Conservation (phyloP, 2,329 filamentous ascomycete genomes). For the Beauveria bassiana region DNA sequence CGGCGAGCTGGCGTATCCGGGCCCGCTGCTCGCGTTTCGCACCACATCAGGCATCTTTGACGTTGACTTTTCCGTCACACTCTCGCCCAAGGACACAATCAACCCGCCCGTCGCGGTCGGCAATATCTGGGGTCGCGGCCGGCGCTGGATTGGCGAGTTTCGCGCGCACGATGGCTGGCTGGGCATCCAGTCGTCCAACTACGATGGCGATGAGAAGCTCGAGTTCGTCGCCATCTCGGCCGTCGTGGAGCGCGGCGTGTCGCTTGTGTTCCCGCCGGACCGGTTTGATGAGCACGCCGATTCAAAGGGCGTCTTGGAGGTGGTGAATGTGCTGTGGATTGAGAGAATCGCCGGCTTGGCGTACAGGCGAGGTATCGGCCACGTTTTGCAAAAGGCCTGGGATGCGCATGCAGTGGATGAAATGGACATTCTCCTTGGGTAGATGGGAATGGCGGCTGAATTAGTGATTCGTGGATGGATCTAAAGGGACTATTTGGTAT, state of each 20-base stretch:
- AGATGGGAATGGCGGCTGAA: background rate
- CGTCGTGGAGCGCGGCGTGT: constrained; percentile 33
- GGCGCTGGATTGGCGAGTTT: constrained; percentile 34
- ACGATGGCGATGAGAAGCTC: constrained; percentile 35
- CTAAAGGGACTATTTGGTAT: background rate
- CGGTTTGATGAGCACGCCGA: constrained; percentile 34
- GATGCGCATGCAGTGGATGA: constrained; percentile 32
- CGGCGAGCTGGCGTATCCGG: constrained; percentile 27
- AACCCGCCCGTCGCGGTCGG: constrained; percentile 36
- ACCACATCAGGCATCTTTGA: constrained; percentile 33
- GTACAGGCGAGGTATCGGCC: constrained; percentile 34
- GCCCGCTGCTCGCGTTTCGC: constrained; percentile 32
- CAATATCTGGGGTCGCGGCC: constrained; percentile 30
- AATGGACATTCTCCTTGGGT: constrained; percentile 35
- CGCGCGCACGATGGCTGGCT: constrained; percentile 39
- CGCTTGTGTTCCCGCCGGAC: constrained; percentile 31
- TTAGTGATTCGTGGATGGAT: background rate
- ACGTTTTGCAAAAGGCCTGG: constrained; percentile 34
- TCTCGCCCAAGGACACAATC: constrained; percentile 26
- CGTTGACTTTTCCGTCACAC: constrained; percentile 31
- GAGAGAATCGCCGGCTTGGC: constrained; percentile 36
- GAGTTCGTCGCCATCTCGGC: constrained; percentile 37
- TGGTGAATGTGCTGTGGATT: constrained; percentile 40
- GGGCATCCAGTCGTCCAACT: constrained; percentile 38
- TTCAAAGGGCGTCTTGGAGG: constrained; percentile 34